Base-by-base conservation (phyloP, 306 rosid genomes). In the Medicago arabica region DNA sequence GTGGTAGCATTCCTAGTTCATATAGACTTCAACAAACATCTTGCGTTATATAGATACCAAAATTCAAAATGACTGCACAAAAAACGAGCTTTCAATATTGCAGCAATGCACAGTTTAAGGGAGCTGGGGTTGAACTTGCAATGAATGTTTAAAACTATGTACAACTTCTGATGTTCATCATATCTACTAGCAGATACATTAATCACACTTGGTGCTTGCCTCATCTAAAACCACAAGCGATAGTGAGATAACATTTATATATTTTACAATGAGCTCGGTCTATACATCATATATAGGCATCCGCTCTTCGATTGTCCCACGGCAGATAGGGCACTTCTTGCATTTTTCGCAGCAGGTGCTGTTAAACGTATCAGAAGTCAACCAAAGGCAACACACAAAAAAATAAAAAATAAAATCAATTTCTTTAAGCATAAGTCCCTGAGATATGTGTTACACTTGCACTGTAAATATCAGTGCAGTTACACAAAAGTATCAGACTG, bases 291-390 rank as follows among this genome's bases (percentile, higher is more conserved):
- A 78, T 66, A 91, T 81, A 17, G 89, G 89, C 86, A 93, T 64
- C 74, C 88, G 79, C 72, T 89, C 87, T 74, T 91, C 90, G 31
- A 93, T 88, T 36, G 71, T 6, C 60, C 87, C 85, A 1, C 98
- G 98, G 82, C 97, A 93, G 47, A 88, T 85, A 28, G 98, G 98
- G 87, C 98, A 93, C 73, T 78, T 83, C 66, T 85, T 84, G 72
- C 98, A 93, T 80, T 89, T 93, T 66, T 78, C 91, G 69, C 96
- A 75, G 81, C 98, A 91, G 18, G 91, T 83, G 84, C 98, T 93
- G 89, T 83, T 50, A 85, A 81, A 57, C 74, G 46, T 49, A 43
- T 7, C 7, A 53, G 5, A 47, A 31, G 8, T 77, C 65, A 55
- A 67, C 57, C 61, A 21, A 5, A 28, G 12, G 14, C 9, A 1